Evolutionary conservation across 2,329 filamentous ascomycete genomes (phyloP).

Genomic region (Emergomyces pasteurianus): DNA sequence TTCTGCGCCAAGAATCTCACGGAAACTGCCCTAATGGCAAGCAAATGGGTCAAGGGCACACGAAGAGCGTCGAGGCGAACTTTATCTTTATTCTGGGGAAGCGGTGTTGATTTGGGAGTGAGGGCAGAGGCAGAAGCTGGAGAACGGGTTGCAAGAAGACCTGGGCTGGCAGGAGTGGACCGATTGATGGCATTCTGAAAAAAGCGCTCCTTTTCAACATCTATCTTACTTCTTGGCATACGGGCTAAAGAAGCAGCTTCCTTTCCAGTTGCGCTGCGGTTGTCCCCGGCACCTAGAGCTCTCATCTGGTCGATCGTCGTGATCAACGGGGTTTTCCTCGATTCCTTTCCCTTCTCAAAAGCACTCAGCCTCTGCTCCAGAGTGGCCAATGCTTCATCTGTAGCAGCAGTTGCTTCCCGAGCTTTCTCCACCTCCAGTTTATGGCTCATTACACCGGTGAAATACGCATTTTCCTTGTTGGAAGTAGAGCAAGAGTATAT

Average conservation of each 20-base stretch:
- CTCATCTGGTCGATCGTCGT: constrained; percentile 26
- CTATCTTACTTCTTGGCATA: constrained; percentile 26
- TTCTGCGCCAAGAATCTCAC: constrained; percentile 35
- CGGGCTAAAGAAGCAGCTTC: constrained; percentile 19
- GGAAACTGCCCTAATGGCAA: constrained; percentile 41
- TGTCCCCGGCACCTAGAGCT: constrained; percentile 25
- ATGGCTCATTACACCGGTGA: constrained; percentile 47
- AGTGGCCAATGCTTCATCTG: constrained; percentile 47
- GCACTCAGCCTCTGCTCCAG: constrained; percentile 49
- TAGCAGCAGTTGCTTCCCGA: constrained; percentile 42
- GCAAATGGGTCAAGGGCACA: constrained; percentile 38
- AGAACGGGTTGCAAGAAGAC: constrained; percentile 25
- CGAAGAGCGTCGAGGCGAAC: constrained; percentile 33
- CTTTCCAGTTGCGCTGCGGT: constrained; percentile 19
- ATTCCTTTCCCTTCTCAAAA: constrained; percentile 48
- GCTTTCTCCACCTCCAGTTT: constrained; percentile 44
- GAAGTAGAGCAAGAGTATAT: constrained; percentile 38
- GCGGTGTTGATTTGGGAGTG: constrained; percentile 34
- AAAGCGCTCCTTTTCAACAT: constrained; percentile 31
- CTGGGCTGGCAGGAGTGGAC: constrained; percentile 32
- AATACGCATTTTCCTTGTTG: constrained; percentile 39
- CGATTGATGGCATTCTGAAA: constrained; percentile 26
- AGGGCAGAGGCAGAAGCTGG: constrained; percentile 24
- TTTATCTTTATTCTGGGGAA: constrained; percentile 25
- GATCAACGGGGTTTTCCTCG: constrained; percentile 40